These are phyloP conservation scores for Fremontodendron californicum DNA, from an alignment of 345 rosid species.

Conservation along the genomic window DNA sequence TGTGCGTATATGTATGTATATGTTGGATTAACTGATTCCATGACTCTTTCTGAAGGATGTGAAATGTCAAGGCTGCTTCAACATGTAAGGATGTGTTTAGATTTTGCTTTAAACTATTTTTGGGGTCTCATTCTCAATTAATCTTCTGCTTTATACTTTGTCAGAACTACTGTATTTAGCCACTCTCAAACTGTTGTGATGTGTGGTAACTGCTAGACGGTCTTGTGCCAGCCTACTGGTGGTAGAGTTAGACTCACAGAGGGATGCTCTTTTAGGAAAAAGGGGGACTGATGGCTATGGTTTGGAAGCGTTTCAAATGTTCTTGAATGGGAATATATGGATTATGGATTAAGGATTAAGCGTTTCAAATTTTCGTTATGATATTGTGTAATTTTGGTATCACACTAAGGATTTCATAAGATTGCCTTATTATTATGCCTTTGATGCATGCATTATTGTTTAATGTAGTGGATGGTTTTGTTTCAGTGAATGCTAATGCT, in stretches of 20 bases:
- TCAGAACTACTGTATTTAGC: slow-evolving; percentile 74
- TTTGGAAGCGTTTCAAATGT: not conserved
- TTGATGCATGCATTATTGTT: not conserved
- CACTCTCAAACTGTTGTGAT: slow-evolving; percentile 78
- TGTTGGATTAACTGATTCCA: not conserved
- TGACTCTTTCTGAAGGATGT: slow-evolving; percentile 34
- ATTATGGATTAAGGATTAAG: not conserved
- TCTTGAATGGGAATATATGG: not conserved
- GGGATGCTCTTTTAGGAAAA: slow-evolving; percentile 72
- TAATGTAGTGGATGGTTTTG: not conserved
- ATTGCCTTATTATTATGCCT: not conserved
- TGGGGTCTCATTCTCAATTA: not conserved
- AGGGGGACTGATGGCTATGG: slow-evolving; percentile 35
- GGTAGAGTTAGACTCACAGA: slow-evolving; percentile 64
- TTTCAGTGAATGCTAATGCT: not conserved
- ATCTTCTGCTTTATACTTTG: slow-evolving; percentile 10
- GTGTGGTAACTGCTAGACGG: slow-evolving; percentile 71
- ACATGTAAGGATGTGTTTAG: slow-evolving; percentile 38
- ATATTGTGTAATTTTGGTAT: slow-evolving; percentile 5
- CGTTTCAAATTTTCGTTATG: not conserved
- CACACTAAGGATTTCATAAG: slow-evolving; percentile 3
- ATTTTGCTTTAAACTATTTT: not conserved
- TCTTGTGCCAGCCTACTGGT: slow-evolving; percentile 73
- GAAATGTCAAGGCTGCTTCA: too few relatives aligned
- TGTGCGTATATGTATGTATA: not conserved